These are phyloP conservation scores for Nicotiana sylvestris DNA, from an alignment of 257 asterid genomes.

Conservation along the genomic window DNA sequence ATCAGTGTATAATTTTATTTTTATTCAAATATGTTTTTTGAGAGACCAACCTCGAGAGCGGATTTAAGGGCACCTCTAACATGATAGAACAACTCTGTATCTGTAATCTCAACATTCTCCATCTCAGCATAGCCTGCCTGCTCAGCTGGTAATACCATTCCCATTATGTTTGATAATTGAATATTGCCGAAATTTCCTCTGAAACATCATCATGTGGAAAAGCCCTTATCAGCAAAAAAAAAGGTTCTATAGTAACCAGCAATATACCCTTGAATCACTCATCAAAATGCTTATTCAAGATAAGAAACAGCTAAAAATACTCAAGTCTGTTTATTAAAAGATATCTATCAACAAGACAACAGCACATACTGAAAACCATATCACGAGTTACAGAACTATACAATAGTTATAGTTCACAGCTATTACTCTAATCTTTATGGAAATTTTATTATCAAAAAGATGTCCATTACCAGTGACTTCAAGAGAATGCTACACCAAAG, in stretches of 20 bases:
- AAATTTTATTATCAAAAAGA: not conserved
- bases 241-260: not conserved
- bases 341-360: not conserved
- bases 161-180: conserved; percentile 33
- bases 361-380: not conserved
- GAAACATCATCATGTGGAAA: not conserved
- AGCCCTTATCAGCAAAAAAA: not conserved
- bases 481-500: not conserved
- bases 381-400: not conserved
- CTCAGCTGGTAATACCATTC: conserved; percentile 29
- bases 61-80: conserved; percentile 64
- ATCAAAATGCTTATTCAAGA: not conserved
- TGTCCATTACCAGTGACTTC: not conserved
- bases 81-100: conserved; percentile 48
- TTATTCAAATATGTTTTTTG: too few species aligned
- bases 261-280: not conserved
- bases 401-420: not conserved
- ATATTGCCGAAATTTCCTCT: not conserved
- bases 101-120: conserved; percentile 48
- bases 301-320: not conserved
- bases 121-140: conserved; percentile 25
- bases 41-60: conserved; percentile 30
- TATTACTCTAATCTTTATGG: not conserved
- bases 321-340: not conserved
- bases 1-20: too few species aligned